These are phyloP conservation scores for Mycosphaerella sp. DNA, from an alignment of 2,329 filamentous ascomycete species.

Conservation along the genomic window DNA sequence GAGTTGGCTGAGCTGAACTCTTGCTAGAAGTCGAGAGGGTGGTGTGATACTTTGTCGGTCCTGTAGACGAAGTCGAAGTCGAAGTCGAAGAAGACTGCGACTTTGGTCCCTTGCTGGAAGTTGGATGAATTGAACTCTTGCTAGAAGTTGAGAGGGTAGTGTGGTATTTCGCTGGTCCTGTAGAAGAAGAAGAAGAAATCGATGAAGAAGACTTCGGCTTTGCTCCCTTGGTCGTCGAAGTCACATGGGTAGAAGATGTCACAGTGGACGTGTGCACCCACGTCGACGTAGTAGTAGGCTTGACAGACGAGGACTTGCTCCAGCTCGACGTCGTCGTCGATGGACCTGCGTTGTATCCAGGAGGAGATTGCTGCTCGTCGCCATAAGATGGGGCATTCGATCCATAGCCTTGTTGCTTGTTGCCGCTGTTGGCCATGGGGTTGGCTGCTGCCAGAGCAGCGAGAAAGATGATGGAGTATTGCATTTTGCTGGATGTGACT, in stretches of 20 bases:
- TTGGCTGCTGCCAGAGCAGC: neutral
- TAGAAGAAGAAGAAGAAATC: too few relatives aligned
- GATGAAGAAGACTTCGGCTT: too few relatives aligned
- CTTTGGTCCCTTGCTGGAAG: neutral
- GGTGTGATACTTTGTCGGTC: too few relatives aligned
- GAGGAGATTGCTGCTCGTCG: neutral
- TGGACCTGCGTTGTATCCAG: neutral
- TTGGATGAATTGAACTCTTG: too few relatives aligned
- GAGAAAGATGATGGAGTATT: neutral
- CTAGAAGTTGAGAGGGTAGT: too few relatives aligned
- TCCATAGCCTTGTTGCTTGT: neutral
- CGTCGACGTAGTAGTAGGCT: neutral
- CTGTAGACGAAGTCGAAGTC: too few relatives aligned
- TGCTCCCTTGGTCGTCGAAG: too few relatives aligned
- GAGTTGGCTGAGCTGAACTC: too few relatives aligned
- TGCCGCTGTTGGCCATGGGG: neutral
- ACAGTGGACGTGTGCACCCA: neutral
- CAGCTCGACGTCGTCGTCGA: neutral
- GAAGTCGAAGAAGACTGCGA: too few relatives aligned
- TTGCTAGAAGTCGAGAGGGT: too few relatives aligned
- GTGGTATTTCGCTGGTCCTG: too few relatives aligned
- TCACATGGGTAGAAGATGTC: neutral
- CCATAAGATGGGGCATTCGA: neutral
- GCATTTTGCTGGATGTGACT: neutral
- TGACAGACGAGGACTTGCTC: neutral